Conservation (phyloP, 805 yeast species). For the Komagataella pseudopastoris region DNA sequence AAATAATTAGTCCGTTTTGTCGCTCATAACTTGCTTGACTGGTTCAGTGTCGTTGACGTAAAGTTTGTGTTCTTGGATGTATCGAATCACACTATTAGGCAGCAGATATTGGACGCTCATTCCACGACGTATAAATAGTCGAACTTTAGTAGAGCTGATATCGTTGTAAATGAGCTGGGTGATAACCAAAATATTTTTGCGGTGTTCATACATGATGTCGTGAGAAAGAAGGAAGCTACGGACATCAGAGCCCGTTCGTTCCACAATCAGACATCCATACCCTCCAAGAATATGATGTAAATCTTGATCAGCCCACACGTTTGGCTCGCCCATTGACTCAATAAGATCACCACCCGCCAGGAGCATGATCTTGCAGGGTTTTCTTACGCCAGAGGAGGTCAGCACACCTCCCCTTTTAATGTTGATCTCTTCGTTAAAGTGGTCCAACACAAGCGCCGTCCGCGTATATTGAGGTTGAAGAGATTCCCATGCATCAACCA, state of each 20-base stretch:
- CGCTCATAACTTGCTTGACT: conserved; percentile 67
- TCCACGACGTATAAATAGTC: conserved; percentile 83
- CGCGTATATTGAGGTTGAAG: conserved; percentile 83
- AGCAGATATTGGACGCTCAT: conserved; percentile 93
- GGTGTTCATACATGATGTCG: conserved; percentile 94
- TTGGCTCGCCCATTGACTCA: conserved; percentile 99
- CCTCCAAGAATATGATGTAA: conserved; percentile 89
- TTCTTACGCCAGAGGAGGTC: conserved; percentile 39
- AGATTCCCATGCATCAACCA: conserved; percentile 99
- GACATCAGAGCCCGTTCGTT: conserved; percentile 93
- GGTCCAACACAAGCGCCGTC: conserved; percentile 92
- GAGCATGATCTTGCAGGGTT: conserved; percentile 90
- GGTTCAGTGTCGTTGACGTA: conserved; percentile 85
- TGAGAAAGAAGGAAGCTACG: conserved; percentile 83
- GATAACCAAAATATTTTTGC: conserved; percentile 85
- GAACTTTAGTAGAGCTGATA: conserved; percentile 87
- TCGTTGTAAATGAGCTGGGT: conserved; percentile 95
- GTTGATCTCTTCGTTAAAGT: conserved; percentile 90
- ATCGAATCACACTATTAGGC: conserved; percentile 90
- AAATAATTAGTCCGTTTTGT: conserved; percentile 23
- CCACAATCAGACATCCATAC: conserved; percentile 93
- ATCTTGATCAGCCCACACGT: conserved; percentile 96
- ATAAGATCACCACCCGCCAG: conserved; percentile 96
- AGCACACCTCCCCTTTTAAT: conserved; percentile 76
- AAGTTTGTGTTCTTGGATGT: conserved; percentile 83